A percentile compares a stretch with the other conserved stretches of the same genome.
phyloP scores from a whole-genome alignment of 2,329 filamentous ascomycete species.

The Akanthomyces lecanii region DNA sequence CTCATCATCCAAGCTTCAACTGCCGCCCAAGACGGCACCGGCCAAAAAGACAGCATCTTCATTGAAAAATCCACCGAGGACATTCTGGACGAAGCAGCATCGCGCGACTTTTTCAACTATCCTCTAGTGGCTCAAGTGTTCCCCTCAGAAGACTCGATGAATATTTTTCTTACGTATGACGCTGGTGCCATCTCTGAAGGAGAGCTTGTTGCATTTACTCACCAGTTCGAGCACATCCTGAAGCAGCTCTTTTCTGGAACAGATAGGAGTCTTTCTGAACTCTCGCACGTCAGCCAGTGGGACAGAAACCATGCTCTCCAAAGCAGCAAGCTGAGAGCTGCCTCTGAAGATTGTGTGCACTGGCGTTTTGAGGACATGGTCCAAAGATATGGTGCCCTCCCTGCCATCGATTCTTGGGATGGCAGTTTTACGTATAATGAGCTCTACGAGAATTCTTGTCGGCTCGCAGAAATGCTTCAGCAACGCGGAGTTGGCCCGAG shows the following conservation, averaged over 20 bases:
- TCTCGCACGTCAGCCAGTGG: not conserved
- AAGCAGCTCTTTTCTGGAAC: constrained; percentile 2
- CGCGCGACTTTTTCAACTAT: constrained; percentile 17
- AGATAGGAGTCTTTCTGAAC: not conserved
- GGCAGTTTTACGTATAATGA: constrained; percentile 15
- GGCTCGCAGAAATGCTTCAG: not conserved
- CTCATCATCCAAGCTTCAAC: constrained; percentile 25
- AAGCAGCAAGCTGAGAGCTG: not conserved
- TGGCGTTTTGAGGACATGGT: constrained; percentile 11
- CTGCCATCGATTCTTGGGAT: constrained; percentile 22
- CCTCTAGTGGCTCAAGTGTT: constrained; percentile 13
- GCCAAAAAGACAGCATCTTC: not conserved
- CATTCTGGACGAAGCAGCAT: constrained; percentile 12
- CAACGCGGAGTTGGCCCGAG: not conserved
- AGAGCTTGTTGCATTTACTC: constrained; percentile 4
- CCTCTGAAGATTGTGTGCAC: constrained; percentile 15
- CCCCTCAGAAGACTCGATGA: not conserved
- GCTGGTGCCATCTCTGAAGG: not conserved
- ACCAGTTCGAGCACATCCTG: constrained; percentile 15
- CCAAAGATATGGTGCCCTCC: not conserved
- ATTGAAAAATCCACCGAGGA: not conserved
- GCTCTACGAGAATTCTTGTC: not conserved
- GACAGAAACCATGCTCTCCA: not conserved
- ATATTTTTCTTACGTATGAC: constrained; percentile 10
- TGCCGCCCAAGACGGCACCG: not conserved